Evolutionary conservation across 176 grass and related monocot genomes (phyloP).

Genomic region (Musa acuminata): DNA sequence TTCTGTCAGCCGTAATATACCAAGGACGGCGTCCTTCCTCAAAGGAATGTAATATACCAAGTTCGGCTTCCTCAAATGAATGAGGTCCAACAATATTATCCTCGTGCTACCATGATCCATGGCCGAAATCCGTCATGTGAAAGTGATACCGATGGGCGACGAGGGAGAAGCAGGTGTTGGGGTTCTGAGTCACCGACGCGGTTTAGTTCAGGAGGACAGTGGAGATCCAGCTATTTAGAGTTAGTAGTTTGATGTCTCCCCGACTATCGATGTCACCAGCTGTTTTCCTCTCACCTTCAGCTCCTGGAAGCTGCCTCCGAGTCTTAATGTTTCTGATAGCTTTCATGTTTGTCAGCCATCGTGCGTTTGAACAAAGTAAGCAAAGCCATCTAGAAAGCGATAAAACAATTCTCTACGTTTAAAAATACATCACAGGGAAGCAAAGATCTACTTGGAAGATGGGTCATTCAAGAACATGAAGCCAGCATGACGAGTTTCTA

Average conservation of each 20-base stretch:
- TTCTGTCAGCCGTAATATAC: not conserved
- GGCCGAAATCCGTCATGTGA: not conserved
- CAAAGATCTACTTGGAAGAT: too few relatives aligned
- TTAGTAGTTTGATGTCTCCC: conserved; percentile 4
- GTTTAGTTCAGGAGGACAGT: conserved; percentile 28
- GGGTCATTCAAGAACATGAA: too few relatives aligned
- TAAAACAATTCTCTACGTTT: too few relatives aligned
- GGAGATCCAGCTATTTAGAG: conserved; percentile 59
- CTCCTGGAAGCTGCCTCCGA: conserved; percentile 42
- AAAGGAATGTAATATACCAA: not conserved
- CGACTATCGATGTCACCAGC: not conserved
- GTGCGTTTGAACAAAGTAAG: too few relatives aligned
- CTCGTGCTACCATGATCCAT: not conserved
- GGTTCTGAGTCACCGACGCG: conserved; percentile 19
- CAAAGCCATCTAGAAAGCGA: too few relatives aligned
- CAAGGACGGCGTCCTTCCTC: not conserved
- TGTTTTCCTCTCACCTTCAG: not conserved
- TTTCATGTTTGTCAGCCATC: too few relatives aligned
- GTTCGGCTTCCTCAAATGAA: not conserved
- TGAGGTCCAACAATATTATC: not conserved
- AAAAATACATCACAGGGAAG: too few relatives aligned
- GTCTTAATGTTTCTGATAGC: not conserved
- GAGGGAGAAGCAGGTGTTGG: not conserved
- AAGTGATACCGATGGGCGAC: not conserved
- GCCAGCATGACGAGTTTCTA: too few relatives aligned